Evolutionary conservation across 1,284 basidiomycete species (phyloP), one percentile per base, ranked within the genome.

Genomic region (Filobasidium uniguttulatum): DNA sequence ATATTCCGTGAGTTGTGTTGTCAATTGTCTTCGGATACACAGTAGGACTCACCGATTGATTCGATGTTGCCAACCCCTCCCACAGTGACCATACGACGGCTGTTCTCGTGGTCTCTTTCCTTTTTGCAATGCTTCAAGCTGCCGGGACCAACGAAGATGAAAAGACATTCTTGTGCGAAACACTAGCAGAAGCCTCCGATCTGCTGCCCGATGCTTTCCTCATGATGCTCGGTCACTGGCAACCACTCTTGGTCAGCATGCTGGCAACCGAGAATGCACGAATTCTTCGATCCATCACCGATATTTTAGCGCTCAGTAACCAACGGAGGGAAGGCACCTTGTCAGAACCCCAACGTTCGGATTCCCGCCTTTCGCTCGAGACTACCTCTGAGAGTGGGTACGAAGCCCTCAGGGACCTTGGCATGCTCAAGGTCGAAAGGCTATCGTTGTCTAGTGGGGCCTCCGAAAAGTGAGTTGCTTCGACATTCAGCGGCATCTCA

Each of bases 71-170:
- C 23, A 30, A 17, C 41, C 2, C 22, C 2, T 10, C 22, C 19
- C 10, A 23, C 46, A 64, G 64, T n/a, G 82, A 88, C 59, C 67
- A 71, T 46, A 77, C 74, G 23, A 78, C 75, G 3, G 85, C 85
- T 0, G 69, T 91, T 14, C 73, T 90, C 17, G 73, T 81, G 3
- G 76, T 81, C 35, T 83, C 85, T 0, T 83, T 90, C 60, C 72
- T 82, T 30, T 79, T 79, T 2, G 80, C 83, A 1, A 84, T 90
- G 68, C 73, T 90, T 31, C 72, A 73, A 35, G 81, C 78, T n/a
- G 58, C 59, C 5, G 81, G 83, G 0, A 81, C 85, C 63, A 80
- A 82, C 3, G 84, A 88, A 60, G 72, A 75, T 1, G 88, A 93
- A 69, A 81, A 81, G 14, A 79, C 87, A 59, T 81, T 90, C 47